These are phyloP conservation scores for Trifolium pratense DNA, from an alignment of 306 rosid species.

Conservation along the genomic window DNA sequence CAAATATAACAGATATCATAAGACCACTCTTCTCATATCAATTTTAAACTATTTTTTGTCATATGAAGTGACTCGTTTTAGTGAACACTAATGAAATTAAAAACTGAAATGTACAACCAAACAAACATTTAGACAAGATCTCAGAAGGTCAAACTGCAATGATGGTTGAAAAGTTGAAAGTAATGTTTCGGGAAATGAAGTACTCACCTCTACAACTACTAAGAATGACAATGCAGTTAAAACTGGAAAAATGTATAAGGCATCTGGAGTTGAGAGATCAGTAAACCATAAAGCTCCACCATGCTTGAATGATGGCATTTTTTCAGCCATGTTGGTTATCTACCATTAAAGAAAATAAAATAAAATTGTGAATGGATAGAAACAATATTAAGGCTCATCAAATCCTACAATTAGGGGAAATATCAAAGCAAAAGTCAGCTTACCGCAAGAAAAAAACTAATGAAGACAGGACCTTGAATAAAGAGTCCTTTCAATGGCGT, in stretches of 20 bases:
- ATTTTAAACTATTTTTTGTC: not conserved
- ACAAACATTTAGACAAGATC: slow-evolving; percentile 28
- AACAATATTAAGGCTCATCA: slow-evolving; percentile 34
- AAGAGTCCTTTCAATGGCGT: slow-evolving; percentile 84
- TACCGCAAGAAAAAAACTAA: slow-evolving; percentile 93
- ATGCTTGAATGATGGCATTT: slow-evolving; percentile 82
- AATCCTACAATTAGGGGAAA: slow-evolving; percentile 28
- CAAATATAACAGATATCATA: slow-evolving; percentile 7
- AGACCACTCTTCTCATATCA: slow-evolving; percentile 10
- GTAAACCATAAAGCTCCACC: slow-evolving; percentile 93
- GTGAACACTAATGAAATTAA: slow-evolving; percentile 10
- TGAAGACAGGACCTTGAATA: slow-evolving; percentile 77
- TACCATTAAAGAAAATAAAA: slow-evolving; percentile 47
- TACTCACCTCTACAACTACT: slow-evolving; percentile 81
- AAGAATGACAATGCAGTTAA: slow-evolving; percentile 80
- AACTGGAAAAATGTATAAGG: slow-evolving; percentile 69
- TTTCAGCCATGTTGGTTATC: slow-evolving; percentile 89
- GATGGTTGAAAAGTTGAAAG: slow-evolving; percentile 23
- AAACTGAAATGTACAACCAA: slow-evolving; percentile 17
- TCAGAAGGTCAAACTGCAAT: slow-evolving; percentile 19
- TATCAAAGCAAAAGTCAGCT: slow-evolving; percentile 45
- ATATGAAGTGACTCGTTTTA: not conserved
- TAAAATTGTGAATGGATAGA: slow-evolving; percentile 34
- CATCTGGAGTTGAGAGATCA: slow-evolving; percentile 88
- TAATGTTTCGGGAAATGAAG: slow-evolving; percentile 17